Base-by-base conservation (phyloP, 305 asterid species). In the Ajuga reptans region DNA sequence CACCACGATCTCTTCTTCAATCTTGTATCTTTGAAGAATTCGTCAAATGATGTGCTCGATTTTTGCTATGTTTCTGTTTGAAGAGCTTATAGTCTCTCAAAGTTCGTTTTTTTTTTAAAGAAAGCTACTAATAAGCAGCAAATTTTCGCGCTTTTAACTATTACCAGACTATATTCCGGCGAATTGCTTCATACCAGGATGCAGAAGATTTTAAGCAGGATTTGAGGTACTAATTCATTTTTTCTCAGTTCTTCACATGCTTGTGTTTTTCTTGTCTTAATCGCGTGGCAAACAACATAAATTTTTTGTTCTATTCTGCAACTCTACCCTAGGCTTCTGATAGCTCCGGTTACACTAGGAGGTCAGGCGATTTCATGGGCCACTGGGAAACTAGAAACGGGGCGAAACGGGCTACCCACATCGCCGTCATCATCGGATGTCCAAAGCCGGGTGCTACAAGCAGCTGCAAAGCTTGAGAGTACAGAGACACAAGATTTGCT, bases 381-480 rank as follows among this genome's bases (percentile, higher is more conserved):
- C 9, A 74, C 93, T 4, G 91, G 86, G 7, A 87, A 83, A 78
- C 68, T 91, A 50, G 95, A 87, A 77, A 72, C 87, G 2, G 81
- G 57, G 72, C 83, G 91, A 4, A 89, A 86, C 4, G 96, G 96
- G 14, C 87, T 92, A 1, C 95, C 98, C 34, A 91, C 89, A 5
- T 80, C 90, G 37, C 96, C 98, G n/a, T 91, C 96, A 16, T 91
- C 98, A 7, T 77, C 81, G 0, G 95, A 91, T 45, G 94, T 91
- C 55, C 95, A 84, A 73, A 89, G 77, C 85, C 78, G 96, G 81
- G 98, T 92, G 61, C 71, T 89, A 80, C 98, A 89, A 75, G 98
- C 98, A 57, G 98, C 96, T 34, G 98, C 98, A 14, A 92, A 89
- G 88, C 96, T 86, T n/a, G 95, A 81, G 11, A 24, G 31, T 5